A percentile compares a stretch with the other conserved stretches of the same genome.
Conservation (phyloP, 345 rosid genomes). For the Streptanthus diversifolius region DNA sequence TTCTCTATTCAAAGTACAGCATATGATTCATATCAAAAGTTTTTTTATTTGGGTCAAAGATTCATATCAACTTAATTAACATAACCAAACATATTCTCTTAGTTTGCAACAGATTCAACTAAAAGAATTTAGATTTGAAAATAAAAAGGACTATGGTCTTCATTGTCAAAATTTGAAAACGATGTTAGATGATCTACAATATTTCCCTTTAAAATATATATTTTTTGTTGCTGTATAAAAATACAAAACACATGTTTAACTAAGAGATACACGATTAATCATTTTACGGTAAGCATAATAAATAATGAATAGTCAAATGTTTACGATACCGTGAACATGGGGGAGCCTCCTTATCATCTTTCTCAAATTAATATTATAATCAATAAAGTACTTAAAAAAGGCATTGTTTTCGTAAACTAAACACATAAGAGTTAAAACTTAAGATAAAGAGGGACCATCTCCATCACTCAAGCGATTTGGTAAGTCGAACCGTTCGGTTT, state of each 20-base stretch:
- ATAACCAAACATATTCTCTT: not conserved
- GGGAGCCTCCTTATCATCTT: constrained; percentile 28
- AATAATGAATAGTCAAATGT: constrained; percentile 23
- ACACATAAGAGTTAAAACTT: not conserved
- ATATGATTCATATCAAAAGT: not conserved
- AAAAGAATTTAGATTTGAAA: not conserved
- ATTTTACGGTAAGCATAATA: not conserved
- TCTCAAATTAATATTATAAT: not conserved
- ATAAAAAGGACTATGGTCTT: not conserved
- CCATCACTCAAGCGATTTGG: too few species aligned
- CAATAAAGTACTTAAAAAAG: not conserved
- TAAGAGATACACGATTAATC: too few species aligned
- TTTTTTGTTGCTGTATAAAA: too few species aligned
- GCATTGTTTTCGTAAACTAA: constrained; percentile 10
- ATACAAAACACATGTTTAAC: too few species aligned
- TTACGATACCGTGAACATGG: constrained; percentile 32
- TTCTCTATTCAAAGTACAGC: not conserved
- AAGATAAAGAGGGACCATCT: not conserved
- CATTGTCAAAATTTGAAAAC: not conserved
- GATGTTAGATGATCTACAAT: too few species aligned
- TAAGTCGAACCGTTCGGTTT: too few species aligned
- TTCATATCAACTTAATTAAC: not conserved
- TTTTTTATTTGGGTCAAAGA: not conserved
- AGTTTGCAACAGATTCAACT: not conserved
- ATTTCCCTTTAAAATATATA: too few species aligned